phyloP scores from a whole-genome alignment of 192 early-diverging fungal species.

The Jimgerdemannia lactiflua region DNA sequence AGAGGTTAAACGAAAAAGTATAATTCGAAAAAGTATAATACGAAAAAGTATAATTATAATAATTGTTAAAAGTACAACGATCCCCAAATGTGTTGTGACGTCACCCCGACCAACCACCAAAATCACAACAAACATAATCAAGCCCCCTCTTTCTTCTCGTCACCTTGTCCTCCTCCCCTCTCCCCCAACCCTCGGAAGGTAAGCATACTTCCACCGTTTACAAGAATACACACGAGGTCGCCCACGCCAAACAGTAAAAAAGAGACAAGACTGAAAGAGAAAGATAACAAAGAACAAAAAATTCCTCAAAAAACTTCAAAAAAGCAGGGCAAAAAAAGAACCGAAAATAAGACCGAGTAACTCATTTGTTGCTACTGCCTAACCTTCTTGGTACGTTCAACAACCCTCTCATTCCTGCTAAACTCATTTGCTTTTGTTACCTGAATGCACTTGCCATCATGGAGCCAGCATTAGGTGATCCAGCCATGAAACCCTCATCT shows the following conservation, averaged over 20 bases:
- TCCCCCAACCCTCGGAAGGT: background rate
- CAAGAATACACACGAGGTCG: background rate
- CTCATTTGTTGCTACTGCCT: background rate
- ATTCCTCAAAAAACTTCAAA: background rate
- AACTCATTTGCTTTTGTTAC: background rate
- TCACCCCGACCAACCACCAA: background rate
- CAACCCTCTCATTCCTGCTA: background rate
- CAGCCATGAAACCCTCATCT: background rate
- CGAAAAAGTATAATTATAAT: no score
- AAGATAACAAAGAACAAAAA: background rate
- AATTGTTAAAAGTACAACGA: background rate
- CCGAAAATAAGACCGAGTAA: background rate
- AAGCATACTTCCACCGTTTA: background rate
- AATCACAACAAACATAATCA: background rate
- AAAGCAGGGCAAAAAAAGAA: background rate
- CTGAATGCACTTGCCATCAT: background rate
- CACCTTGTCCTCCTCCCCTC: background rate
- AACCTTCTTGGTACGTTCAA: background rate
- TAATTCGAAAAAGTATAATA: no score
- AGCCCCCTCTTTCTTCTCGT: background rate
- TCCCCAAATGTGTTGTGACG: background rate
- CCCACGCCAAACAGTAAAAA: background rate
- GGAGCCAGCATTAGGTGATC: background rate
- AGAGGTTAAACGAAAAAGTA: background rate
- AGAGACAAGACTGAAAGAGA: background rate